A percentile compares a stretch with the other conserved stretches of the same genome.
Conservation (phyloP, 208 protist species). For the Crithidia bombi region DNA sequence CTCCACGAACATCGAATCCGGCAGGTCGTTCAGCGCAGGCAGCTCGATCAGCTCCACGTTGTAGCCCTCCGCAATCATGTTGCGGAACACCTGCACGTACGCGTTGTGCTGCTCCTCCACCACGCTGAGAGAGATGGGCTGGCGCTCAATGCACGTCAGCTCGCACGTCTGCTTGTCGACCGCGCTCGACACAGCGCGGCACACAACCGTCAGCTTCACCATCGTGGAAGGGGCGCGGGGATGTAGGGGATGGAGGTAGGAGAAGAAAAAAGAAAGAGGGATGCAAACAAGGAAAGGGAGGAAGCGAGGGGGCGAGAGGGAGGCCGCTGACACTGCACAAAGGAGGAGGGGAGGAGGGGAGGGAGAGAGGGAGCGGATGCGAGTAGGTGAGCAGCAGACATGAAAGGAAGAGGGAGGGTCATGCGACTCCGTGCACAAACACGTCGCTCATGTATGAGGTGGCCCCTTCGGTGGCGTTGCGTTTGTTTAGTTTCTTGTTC, state of each 20-base stretch:
- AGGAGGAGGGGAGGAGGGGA: background rate
- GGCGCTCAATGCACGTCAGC: constrained; percentile 57
- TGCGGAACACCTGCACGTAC: constrained; percentile 49
- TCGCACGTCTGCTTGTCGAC: constrained; percentile 49
- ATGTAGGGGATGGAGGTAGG: background rate
- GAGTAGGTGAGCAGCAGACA: background rate
- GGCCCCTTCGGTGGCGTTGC: no score
- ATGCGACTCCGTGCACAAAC: no score
- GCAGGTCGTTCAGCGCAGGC: constrained; percentile 42
- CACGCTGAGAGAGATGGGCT: constrained; percentile 37
- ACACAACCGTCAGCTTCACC: constrained; percentile 51
- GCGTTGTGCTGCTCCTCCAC: constrained; percentile 47
- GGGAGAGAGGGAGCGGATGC: background rate
- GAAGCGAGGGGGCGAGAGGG: constrained; percentile 1
- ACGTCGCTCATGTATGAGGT: no score
- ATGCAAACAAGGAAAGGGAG: background rate
- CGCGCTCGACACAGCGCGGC: constrained; percentile 38
- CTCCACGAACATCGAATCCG: constrained; percentile 65
- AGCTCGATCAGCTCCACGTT: constrained; percentile 52
- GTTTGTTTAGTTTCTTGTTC: no score
- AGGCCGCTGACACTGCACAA: no score
- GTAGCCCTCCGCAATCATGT: constrained; percentile 49
- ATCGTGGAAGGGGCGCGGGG: constrained; percentile 21
- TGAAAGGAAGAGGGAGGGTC: background rate
- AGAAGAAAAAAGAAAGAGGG: constrained; percentile 2